Base-by-base conservation (phyloP, 78 protist genomes). In the Mastigamoeba balamuthi region DNA sequence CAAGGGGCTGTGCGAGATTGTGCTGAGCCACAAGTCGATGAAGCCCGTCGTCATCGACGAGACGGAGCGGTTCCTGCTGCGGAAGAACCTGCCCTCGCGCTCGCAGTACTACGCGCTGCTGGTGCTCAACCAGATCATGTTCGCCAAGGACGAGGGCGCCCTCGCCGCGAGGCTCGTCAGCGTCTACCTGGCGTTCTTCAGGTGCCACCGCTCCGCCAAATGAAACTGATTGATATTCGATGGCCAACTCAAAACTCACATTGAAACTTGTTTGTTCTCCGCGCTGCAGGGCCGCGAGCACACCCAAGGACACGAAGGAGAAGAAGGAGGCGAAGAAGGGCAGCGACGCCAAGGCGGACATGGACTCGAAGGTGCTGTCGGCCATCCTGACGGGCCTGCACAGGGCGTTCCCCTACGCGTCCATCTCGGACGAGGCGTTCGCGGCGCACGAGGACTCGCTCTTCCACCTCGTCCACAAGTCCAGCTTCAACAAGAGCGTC, bases 331-430 rank as follows among this genome's bases (percentile, higher is more conserved):
- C n/a, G n/a, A n/a, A n/a, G n/a, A n/a, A n/a, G n/a, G n/a, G n/a
- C n/a, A n/a, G 5, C 75, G 39, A 63, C 28, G 2, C n/a, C 30
- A 35, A 7, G 9, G 17, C 38, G 40, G 80, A 75, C 9, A 0
- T 40, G 7, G 58, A 67, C 25, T 28, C 27, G 0, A 2, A 8
- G 38, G 36, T 68, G 44, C 74, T 68, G 29, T 0, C 35, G 0
- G 85, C 85, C 7, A 41, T 80, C 35, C 72, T 80, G 40, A 73
- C 85, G 28, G 85, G 85, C 35, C 35, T 80, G 40, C 66, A 72
- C 40, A 78, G 85, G 41, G 85, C 85, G 37, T 64, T 40, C 30
- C 85, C 85, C 9, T 80, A 8, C 48, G 42, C 73, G 69, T 29
- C 41, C 8, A 5, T 66, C 4, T 28, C 35, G 1, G 43, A 37